Percentiles rank a stretch among this genome's conserved stretches.
phyloP scores from a whole-genome alignment of 2,329 filamentous ascomycete species.

The Cercospora sesami region DNA sequence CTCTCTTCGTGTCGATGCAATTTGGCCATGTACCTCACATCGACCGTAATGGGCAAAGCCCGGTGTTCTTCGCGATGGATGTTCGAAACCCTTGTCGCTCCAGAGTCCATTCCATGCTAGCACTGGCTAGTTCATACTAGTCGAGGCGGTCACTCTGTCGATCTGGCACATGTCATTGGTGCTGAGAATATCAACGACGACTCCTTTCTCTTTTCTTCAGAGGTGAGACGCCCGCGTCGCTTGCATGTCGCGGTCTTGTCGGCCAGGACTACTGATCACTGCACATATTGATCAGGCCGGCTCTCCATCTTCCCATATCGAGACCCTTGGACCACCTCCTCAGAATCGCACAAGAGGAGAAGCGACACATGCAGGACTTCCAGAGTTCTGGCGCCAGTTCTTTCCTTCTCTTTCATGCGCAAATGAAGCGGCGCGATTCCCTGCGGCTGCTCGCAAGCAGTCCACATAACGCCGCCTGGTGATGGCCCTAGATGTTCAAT shows the following conservation, averaged over 20 bases:
- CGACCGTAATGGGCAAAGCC: background rate
- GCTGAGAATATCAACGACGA: background rate
- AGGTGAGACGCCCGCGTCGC: background rate
- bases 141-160: background rate
- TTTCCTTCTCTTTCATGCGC: background rate
- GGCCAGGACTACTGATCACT: background rate
- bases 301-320: background rate
- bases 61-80: background rate
- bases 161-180: background rate
- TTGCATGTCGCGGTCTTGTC: background rate
- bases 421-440: conserved; percentile 1
- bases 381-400: background rate
- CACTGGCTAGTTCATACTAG: background rate
- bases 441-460: background rate
- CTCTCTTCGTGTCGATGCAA: background rate
- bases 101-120: background rate
- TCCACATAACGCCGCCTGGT: background rate
- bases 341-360: background rate
- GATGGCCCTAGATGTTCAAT: conserved; percentile 8
- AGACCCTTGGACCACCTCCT: background rate
- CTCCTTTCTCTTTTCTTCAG: background rate
- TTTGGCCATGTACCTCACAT: background rate
- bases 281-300: background rate
- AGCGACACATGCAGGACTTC: background rate
- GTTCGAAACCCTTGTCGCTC: background rate